phyloP scores from a whole-genome alignment of 441 rosid genomes.

The Brassica hybrid region DNA sequence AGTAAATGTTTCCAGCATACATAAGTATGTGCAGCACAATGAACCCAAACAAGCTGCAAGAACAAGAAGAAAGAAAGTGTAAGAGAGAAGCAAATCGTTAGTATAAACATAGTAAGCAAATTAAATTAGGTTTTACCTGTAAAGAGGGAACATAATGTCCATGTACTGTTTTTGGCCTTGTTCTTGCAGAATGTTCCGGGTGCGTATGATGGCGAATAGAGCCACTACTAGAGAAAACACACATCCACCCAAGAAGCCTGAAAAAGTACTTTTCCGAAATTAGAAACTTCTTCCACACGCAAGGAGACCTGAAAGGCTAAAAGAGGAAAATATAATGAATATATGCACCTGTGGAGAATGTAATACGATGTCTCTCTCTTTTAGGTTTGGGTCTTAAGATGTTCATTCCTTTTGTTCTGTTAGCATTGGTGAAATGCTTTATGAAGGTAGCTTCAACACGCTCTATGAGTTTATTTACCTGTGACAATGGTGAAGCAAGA shows the following conservation, averaged over 20 bases:
- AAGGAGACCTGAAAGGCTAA: background rate
- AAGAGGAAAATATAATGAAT: background rate
- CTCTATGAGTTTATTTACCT: conserved; percentile 46
- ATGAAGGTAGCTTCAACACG: conserved; percentile 52
- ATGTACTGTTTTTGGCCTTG: conserved; percentile 50
- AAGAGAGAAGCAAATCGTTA: background rate
- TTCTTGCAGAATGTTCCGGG: conserved; percentile 44
- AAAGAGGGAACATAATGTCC: conserved; percentile 73
- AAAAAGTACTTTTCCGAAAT: background rate
- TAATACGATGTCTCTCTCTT: no score
- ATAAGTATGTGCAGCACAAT: conserved; percentile 62
- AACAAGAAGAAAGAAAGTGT: conserved; percentile 3
- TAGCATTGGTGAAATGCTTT: no score
- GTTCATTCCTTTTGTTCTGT: no score
- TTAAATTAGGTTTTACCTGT: conserved; percentile 48
- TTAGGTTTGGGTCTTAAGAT: no score
- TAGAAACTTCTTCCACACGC: background rate
- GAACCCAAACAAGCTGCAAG: conserved; percentile 68
- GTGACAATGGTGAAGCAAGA: background rate
- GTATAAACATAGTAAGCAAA: background rate
- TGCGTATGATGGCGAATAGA: no score
- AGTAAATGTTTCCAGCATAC: conserved; percentile 66
- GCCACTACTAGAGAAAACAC: no score
- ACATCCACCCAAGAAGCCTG: conserved; percentile 72
- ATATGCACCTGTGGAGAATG: conserved; percentile 47